Conservation (phyloP, 768 basidiomycete genomes). For the Boletellus sp. region DNA sequence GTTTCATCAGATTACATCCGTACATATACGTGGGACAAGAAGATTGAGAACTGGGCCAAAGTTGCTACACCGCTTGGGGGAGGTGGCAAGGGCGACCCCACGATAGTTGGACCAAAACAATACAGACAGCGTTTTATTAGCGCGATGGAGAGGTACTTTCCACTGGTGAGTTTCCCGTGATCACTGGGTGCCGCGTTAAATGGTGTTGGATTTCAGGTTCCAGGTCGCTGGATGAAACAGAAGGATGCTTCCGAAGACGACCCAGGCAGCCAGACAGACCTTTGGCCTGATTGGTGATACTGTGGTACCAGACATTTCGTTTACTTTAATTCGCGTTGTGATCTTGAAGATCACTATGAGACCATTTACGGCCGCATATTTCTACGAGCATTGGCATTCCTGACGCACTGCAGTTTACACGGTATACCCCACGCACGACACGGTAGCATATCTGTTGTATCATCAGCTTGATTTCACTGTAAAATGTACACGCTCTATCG, state of each 20-base stretch:
- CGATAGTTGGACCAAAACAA: constrained; percentile 93
- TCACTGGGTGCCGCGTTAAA: not conserved
- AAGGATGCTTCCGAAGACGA: constrained; percentile 78
- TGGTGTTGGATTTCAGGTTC: constrained; percentile 49
- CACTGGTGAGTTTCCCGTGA: constrained; percentile 51
- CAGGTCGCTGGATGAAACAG: constrained; percentile 91
- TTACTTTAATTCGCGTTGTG: constrained; percentile 4
- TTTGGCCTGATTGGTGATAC: constrained; percentile 62
- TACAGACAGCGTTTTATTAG: constrained; percentile 84
- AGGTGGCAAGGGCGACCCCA: constrained; percentile 83
- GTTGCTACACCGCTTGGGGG: constrained; percentile 88
- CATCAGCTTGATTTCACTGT: not conserved
- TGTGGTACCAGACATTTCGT: not conserved
- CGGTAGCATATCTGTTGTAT: constrained; percentile 26
- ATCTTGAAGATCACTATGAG: not conserved
- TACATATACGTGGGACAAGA: constrained; percentile 98
- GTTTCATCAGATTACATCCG: constrained; percentile 76
- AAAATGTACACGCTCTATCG: not conserved
- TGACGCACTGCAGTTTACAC: constrained; percentile 13
- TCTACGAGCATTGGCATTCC: constrained; percentile 5
- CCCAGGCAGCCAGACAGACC: constrained; percentile 47
- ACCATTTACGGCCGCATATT: not conserved
- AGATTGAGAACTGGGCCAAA: constrained; percentile 97
- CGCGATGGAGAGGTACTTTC: constrained; percentile 89
- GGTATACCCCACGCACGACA: constrained; percentile 28